phyloP scores from a whole-genome alignment of 2,329 filamentous ascomycete genomes.

The Alternaria ethzedia region DNA sequence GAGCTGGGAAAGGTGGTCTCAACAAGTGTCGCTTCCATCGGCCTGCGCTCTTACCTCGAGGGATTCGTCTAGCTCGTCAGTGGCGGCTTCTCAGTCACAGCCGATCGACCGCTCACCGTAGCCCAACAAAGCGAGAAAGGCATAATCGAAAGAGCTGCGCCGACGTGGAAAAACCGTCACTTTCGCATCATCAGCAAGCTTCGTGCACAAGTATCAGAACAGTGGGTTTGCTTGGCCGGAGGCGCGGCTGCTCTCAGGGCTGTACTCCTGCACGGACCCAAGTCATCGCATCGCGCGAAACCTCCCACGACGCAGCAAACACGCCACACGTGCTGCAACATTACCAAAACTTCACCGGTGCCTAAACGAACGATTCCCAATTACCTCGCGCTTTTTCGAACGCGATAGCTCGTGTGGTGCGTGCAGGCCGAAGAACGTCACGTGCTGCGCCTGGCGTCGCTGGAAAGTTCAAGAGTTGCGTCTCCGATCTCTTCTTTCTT shows the following conservation, averaged over 20 bases:
- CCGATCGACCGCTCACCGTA: constrained; percentile 15
- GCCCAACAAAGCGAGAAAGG: constrained; percentile 12
- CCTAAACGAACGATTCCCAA: constrained; percentile 14
- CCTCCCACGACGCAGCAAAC: constrained; percentile 30
- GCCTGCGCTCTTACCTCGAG: constrained; percentile 17
- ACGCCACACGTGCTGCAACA: constrained; percentile 32
- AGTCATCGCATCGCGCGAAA: constrained; percentile 34
- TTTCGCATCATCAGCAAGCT: not conserved
- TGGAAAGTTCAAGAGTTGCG: constrained; percentile 26
- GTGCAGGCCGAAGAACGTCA: constrained; percentile 23
- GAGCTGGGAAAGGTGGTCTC: constrained; percentile 6
- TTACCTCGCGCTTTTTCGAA: constrained; percentile 29
- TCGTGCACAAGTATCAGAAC: constrained; percentile 3
- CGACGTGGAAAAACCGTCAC: constrained; percentile 3
- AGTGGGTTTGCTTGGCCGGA: constrained; percentile 12
- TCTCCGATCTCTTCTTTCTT: constrained; percentile 30
- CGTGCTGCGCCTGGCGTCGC: constrained; percentile 23
- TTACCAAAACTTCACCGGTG: constrained; percentile 17
- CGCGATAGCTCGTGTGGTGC: constrained; percentile 17
- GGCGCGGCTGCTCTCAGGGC: constrained; percentile 13
- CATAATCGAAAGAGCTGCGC: constrained; percentile 3
- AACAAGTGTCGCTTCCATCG: not conserved
- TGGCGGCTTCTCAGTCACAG: constrained; percentile 17
- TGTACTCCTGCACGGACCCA: constrained; percentile 34
- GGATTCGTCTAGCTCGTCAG: constrained; percentile 14